Base-by-base conservation (phyloP, 352 stramenopile genomes). In the Aphanomyces stellatus region DNA sequence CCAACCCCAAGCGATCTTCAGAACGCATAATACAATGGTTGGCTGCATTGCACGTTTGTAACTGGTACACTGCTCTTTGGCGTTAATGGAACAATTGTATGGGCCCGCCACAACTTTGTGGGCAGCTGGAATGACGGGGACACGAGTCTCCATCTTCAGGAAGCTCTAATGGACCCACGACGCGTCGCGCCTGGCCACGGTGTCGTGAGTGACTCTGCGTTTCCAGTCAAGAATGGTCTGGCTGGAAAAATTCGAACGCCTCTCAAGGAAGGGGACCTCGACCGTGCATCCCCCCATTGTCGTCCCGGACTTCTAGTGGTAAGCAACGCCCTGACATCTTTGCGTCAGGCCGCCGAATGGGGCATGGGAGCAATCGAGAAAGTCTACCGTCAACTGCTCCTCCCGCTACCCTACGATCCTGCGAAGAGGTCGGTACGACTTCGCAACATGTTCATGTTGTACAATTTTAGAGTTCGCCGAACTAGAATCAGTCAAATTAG, bases 101-200 rank as follows among this genome's bases (percentile, higher is more conserved):
- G 61, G 69, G n/a, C 3, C 2, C 53, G 55, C 10, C 62, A 71
- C 35, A 70, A 70, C 19, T 73, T 42, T 33, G 51, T 48, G 1
- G 69, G 62, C 0, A 64, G 53, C 22, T 73, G 61, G 62, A 73
- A 70, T 28, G 69, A 73, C n/a, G 27, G 37, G 3, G 62, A 53
- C 25, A 53, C 46, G 0, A 53, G 1, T 19, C 46, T 30, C 24
- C 19, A 28, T 53, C 24, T 53, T 1, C 46, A 53, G 46, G 22
- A 22, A 19, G 22, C 10, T 8, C 46, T 53, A 10, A 22, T 22
- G 10, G 17, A 53, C 25, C 19, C 8, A 3, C 13, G 19, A 19
- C 13, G 13, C 1, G 22, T 15, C 22, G 1, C 13, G 46, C 8
- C 10, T 2, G 46, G 46, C 19, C 46, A 53, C 25, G 46, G 46